Evolutionary conservation across 1,284 basidiomycete species (phyloP).

Genomic region (Filobasidium uniguttulatum): DNA sequence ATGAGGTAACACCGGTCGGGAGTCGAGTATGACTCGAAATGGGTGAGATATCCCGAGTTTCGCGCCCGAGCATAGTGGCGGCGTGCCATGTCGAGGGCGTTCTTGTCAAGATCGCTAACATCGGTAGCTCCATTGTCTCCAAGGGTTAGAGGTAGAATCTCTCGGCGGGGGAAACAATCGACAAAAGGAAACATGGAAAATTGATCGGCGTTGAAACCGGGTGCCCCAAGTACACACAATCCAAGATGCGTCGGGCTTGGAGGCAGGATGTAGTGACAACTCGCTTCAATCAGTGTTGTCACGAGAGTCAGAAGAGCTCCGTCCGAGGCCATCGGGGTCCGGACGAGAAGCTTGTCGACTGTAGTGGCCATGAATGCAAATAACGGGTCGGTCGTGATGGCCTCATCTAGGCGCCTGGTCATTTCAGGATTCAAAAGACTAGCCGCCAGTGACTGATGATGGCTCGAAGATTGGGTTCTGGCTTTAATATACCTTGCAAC

Average conservation of each 20-base stretch:
- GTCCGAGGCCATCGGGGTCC: slow-evolving; percentile 21
- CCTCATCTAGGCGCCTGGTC: neutral
- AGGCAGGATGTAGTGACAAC: slow-evolving; percentile 33
- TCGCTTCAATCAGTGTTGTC: slow-evolving; percentile 31
- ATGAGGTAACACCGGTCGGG: slow-evolving; percentile 24
- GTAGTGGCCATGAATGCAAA: slow-evolving; percentile 28
- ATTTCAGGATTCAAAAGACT: neutral
- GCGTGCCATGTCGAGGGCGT: slow-evolving; percentile 42
- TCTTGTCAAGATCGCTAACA: slow-evolving; percentile 45
- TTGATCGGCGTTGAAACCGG: too few species aligned
- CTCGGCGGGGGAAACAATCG: slow-evolving; percentile 16
- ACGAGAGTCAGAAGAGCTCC: slow-evolving; percentile 20
- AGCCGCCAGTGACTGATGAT: slow-evolving; percentile 13
- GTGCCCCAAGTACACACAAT: slow-evolving; percentile 2
- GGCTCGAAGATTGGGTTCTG: neutral
- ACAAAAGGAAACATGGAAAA: slow-evolving; percentile 30
- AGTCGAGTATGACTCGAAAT: slow-evolving; percentile 18
- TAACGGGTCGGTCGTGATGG: slow-evolving; percentile 24
- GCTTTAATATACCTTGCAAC: slow-evolving; percentile 1
- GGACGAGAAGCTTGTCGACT: slow-evolving; percentile 23
- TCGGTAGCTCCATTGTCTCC: slow-evolving; percentile 40
- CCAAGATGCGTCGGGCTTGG: slow-evolving; percentile 8
- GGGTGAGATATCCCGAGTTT: slow-evolving; percentile 7
- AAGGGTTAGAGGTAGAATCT: neutral
- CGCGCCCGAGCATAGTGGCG: slow-evolving; percentile 30